phyloP scores from a whole-genome alignment of 139 green algal species.

The Chlorella sp. region DNA sequence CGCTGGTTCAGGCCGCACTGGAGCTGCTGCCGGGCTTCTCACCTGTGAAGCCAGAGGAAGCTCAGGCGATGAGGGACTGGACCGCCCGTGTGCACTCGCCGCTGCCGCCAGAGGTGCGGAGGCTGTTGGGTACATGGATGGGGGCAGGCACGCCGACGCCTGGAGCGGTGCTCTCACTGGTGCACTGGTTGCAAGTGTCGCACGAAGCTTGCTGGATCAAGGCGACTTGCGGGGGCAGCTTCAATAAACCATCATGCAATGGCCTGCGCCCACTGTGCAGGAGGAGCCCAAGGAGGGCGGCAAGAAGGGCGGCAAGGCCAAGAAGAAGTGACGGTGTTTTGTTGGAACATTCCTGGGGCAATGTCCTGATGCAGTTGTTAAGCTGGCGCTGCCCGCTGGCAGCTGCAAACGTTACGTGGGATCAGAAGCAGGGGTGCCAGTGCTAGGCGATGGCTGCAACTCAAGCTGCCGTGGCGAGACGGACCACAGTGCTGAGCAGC shows the following conservation, averaged over 20 bases:
- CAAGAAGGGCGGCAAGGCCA: slow-evolving; percentile 31
- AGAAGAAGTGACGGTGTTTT: not conserved
- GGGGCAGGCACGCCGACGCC: not conserved
- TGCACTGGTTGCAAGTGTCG: not conserved
- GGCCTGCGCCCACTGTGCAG: not conserved
- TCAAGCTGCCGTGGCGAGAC: too few species aligned
- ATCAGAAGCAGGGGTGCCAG: too few species aligned
- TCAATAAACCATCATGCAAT: not conserved
- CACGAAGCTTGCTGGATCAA: too few species aligned
- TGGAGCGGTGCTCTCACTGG: not conserved
- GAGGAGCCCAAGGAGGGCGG: slow-evolving; percentile 30
- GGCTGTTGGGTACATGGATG: not conserved
- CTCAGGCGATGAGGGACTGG: slow-evolving; percentile 61
- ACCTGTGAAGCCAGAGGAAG: slow-evolving; percentile 54
- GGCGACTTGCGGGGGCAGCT: not conserved
- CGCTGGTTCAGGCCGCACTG: slow-evolving; percentile 63
- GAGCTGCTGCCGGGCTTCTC: slow-evolving; percentile 67
- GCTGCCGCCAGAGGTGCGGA: slow-evolving; percentile 35
- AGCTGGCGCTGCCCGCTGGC: too few species aligned
- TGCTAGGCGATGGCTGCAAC: too few species aligned
- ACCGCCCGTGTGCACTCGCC: slow-evolving; percentile 58
- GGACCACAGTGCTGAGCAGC: too few species aligned
- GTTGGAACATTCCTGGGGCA: too few species aligned
- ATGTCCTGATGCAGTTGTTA: too few species aligned
- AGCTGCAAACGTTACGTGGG: too few species aligned